Evolutionary conservation across 2,329 filamentous ascomycete species (phyloP), one percentile per base, ranked within the genome.

Genomic region (Zymoseptoria tritici): DNA sequence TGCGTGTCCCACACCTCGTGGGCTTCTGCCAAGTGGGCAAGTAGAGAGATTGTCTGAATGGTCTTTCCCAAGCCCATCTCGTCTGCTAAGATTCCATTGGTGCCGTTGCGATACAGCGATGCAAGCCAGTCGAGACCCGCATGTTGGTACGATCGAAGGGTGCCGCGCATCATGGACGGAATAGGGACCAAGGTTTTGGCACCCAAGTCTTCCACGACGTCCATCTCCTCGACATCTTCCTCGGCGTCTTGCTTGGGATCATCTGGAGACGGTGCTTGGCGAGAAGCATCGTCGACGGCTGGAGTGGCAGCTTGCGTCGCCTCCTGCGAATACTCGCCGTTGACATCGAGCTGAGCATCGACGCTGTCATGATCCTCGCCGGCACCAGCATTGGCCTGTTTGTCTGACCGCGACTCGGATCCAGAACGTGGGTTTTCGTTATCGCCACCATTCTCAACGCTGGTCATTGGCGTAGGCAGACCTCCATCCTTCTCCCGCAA

Each of bases 1-100:
- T 99, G 94, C 0, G 94, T 91, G 0, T 95, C 94, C 95, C 94
- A 99, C 4, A 96, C 86, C 69, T 91, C 85, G 71, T 96, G 89
- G 49, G 91, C 83, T 63, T 92, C 92, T 8, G 95, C 94, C 42
- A 99, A 81, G 72, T 99, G 93, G 4, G 94, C 94, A 46, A 99
- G 80, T 2, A 99, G 79, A 3, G 95, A 88, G 69, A 99, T 99
- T 0, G 94, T 99, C 73, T 99, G 94, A 53, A 99, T 97, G 0
- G 94, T 99, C 76, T 99, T 99, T 8, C 94, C 94, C 2, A 99
- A 82, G 64, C 94, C 94, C 94, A 99, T 99, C 73, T 99, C 94
- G 71, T 99, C 95, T 1, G 94, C 94, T 20, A 99, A 79, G 57
- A 99, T 99, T 21, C 94, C 94, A 70, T 97, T 99, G 24, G 93